phyloP scores from a whole-genome alignment of 768 basidiomycete genomes.

The Leccinum longicurvipes region DNA sequence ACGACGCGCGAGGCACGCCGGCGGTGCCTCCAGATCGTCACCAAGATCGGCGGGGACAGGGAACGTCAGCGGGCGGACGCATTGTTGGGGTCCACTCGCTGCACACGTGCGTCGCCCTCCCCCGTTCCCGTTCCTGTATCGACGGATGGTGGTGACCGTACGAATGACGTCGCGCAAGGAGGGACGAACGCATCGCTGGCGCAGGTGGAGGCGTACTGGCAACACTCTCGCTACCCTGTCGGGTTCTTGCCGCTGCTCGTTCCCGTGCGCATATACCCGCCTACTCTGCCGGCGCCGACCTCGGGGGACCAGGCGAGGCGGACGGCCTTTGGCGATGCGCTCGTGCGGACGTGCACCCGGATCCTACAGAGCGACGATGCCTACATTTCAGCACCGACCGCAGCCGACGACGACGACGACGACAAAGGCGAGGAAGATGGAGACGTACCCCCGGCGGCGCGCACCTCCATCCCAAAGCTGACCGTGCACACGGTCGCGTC shows the following conservation, averaged over 20 bases:
- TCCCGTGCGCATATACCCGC: slow-evolving; percentile 52
- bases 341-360: slow-evolving; percentile 50
- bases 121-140: too few relatives aligned
- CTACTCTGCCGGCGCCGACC: slow-evolving; percentile 15
- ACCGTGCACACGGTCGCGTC: slow-evolving; percentile 79
- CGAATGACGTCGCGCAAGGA: slow-evolving; percentile 38
- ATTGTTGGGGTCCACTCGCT: too few relatives aligned
- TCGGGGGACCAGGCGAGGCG: not conserved
- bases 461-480: slow-evolving; percentile 54
- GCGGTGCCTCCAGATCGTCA: not conserved
- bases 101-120: too few relatives aligned
- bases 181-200: slow-evolving; percentile 61
- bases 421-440: slow-evolving; percentile 1
- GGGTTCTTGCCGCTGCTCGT: slow-evolving; percentile 51
- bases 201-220: slow-evolving; percentile 52
- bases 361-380: slow-evolving; percentile 44
- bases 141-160: too few relatives aligned
- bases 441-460: slow-evolving; percentile 51
- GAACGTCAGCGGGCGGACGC: not conserved
- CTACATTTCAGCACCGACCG: not conserved
- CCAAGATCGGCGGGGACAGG: not conserved
- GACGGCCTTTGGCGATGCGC: slow-evolving; percentile 41
- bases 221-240: slow-evolving; percentile 52
- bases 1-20: slow-evolving; percentile 71
- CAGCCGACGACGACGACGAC: too few relatives aligned